Evolutionary conservation across 2,329 filamentous ascomycete genomes (phyloP).

Genomic region (Didymella keratinophila): DNA sequence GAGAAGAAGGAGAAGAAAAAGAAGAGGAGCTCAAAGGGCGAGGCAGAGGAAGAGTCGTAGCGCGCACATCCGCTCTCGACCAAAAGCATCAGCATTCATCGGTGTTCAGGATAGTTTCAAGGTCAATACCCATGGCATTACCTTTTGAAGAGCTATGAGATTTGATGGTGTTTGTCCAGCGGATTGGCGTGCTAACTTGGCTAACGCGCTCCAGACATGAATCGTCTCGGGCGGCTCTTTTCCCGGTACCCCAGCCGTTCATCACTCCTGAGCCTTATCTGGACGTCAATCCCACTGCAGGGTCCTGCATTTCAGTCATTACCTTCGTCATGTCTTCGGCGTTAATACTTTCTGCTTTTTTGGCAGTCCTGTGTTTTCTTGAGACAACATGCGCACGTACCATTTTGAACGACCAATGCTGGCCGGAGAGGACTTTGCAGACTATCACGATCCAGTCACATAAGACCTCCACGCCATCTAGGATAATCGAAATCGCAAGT

Average conservation of each 20-base stretch:
- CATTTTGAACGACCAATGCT: constrained; percentile 34
- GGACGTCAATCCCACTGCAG: constrained; percentile 3
- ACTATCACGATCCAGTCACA: constrained; percentile 10
- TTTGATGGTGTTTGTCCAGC: not conserved
- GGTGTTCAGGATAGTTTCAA: constrained; percentile 36
- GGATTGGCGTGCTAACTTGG: constrained; percentile 14
- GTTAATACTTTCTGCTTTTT: not conserved
- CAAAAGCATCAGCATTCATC: constrained; percentile 28
- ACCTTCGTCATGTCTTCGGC: not conserved
- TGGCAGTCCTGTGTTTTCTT: not conserved
- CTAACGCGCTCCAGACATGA: constrained; percentile 19
- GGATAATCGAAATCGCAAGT: not conserved
- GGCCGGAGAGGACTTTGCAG: constrained; percentile 27
- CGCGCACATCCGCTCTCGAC: not conserved
- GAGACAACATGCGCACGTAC: not conserved
- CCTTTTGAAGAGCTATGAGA: not conserved
- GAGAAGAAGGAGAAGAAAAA: constrained; percentile 49
- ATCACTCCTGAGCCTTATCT: constrained; percentile 17
- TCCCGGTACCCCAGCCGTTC: constrained; percentile 14
- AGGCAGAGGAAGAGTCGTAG: constrained; percentile 33
- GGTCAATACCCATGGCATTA: constrained; percentile 32
- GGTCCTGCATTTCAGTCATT: constrained; percentile 5
- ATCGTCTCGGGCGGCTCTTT: constrained; percentile 26
- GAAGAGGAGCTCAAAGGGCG: constrained; percentile 37
- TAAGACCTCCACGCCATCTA: constrained; percentile 16